phyloP scores from a whole-genome alignment of 139 green algal genomes.

The Coccomyxa sp. region DNA sequence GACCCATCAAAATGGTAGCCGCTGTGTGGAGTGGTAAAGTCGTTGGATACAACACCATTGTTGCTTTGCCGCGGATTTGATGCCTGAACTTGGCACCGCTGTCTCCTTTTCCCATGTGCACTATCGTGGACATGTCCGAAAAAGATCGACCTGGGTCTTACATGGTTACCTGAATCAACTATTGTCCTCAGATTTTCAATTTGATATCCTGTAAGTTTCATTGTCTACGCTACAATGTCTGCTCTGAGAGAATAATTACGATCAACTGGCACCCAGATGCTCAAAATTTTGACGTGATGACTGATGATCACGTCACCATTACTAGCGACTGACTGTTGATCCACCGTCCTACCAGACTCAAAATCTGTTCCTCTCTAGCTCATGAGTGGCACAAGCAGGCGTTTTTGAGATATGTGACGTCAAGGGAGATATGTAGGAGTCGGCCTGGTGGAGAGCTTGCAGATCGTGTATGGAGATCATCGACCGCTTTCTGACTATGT shows the following conservation, averaged over 20 bases:
- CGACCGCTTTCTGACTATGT: background rate
- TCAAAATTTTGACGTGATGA: too few relatives aligned
- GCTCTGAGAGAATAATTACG: too few relatives aligned
- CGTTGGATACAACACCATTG: background rate
- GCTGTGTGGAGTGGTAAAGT: constrained; percentile 52
- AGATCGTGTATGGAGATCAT: background rate
- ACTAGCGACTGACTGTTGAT: too few relatives aligned
- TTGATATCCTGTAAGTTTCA: background rate
- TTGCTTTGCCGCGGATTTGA: background rate
- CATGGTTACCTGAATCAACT: background rate
- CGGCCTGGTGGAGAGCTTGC: background rate
- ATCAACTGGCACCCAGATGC: too few relatives aligned
- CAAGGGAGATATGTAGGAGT: background rate
- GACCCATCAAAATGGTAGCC: constrained; percentile 83
- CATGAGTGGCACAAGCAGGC: background rate
- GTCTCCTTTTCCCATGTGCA: background rate
- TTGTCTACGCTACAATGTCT: background rate
- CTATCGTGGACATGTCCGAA: background rate
- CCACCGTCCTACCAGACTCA: too few relatives aligned
- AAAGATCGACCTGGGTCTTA: background rate
- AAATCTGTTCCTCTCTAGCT: background rate
- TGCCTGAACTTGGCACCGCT: background rate
- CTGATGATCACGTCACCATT: too few relatives aligned
- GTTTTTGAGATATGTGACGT: background rate
- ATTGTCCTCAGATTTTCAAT: background rate